Percentiles rank a stretch among this genome's conserved stretches.
Evolutionary conservation across 371 early-diverging fungal species (phyloP).

Genomic region (Amoeboaphelidium protococcarum): DNA sequence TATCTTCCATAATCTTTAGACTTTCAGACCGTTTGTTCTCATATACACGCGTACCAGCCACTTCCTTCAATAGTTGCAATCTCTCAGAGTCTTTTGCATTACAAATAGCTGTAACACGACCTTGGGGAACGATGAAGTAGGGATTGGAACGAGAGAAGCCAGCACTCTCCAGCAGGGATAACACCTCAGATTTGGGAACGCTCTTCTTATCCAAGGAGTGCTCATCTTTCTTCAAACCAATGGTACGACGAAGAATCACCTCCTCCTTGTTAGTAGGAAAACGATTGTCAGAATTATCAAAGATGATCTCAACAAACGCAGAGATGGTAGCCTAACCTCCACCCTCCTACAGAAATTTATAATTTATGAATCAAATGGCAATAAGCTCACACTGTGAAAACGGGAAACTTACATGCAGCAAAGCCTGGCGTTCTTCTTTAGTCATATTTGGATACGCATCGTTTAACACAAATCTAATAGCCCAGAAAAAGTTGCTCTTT

Average conservation of each 20-base stretch:
- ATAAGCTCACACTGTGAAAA: too few species aligned
- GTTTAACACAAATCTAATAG: slow-evolving; percentile 83
- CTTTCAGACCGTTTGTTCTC: slow-evolving; percentile 79
- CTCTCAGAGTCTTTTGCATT: slow-evolving; percentile 78
- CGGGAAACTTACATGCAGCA: slow-evolving; percentile 60
- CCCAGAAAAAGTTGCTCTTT: slow-evolving; percentile 94
- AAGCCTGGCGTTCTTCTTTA: slow-evolving; percentile 70
- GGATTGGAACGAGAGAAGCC: slow-evolving; percentile 95
- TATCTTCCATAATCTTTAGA: slow-evolving; percentile 73
- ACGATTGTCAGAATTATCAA: slow-evolving; percentile 82
- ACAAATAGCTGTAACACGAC: slow-evolving; percentile 31
- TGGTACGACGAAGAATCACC: slow-evolving; percentile 67
- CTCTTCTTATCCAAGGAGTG: slow-evolving; percentile 80
- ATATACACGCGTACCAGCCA: slow-evolving; percentile 94
- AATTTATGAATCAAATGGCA: slow-evolving; percentile 1
- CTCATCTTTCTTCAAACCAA: slow-evolving; percentile 90
- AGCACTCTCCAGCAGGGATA: slow-evolving; percentile 81
- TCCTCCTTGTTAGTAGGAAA: slow-evolving; percentile 85
- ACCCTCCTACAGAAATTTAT: slow-evolving; percentile 39
- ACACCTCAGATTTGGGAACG: slow-evolving; percentile 64
- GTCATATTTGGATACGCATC: slow-evolving; percentile 79
- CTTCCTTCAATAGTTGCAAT: slow-evolving; percentile 75
- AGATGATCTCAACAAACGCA: slow-evolving; percentile 87
- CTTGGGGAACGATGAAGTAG: slow-evolving; percentile 98
- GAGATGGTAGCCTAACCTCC: slow-evolving; percentile 73